Evolutionary conservation across 768 basidiomycete genomes (phyloP), one percentile per base, ranked within the genome.

Genomic region (Sporobolomyces pararoseus): DNA sequence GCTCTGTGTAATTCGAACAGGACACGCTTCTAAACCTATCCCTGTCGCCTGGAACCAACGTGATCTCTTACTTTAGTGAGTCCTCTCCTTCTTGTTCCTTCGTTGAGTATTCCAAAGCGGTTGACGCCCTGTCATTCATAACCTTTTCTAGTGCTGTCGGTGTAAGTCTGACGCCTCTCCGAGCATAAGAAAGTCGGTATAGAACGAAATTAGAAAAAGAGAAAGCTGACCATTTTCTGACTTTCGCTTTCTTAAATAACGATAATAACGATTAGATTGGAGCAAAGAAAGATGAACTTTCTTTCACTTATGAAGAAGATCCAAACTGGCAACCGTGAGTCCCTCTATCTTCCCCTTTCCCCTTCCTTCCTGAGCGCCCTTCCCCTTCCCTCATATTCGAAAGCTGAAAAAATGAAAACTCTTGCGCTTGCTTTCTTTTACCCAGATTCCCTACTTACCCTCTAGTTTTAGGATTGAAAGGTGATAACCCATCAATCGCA

Each of bases 1-100:
- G 23, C 46, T 7, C 10, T 14, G 46, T 7, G 7, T 47, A 12
- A 21, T 13, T 7, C 21, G 46, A 7, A 37, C 34, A 68, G 71
- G 71, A 2, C 71, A 73, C 72, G 65, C 63, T 5, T 66, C 68
- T 3, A 32, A 53, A 21, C 61, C 85, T 63, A 82, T 83, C 66
- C 84, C 85, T 39, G 90, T 90, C 31, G 79, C 84, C 1, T 93
- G 91, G 91, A 90, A 89, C 77, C 86, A 87, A 80, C 85, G 90
- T 59, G 91, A 93, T 79, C 80, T 91, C 23, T 80, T 93, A 68
- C 84, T 85, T 2, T 93, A 44, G 39, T 46, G 25, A 19, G 63
- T 46, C 32, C 86, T 29, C 27, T 35, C 35, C 23, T 35, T 47
- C 35, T 21, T 37, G 4, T 34, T 34, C 31, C 13, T n/a, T 34